Evolutionary conservation across 495 filamentous ascomycete species (phyloP).

Genomic region (Ramalina intermedia): DNA sequence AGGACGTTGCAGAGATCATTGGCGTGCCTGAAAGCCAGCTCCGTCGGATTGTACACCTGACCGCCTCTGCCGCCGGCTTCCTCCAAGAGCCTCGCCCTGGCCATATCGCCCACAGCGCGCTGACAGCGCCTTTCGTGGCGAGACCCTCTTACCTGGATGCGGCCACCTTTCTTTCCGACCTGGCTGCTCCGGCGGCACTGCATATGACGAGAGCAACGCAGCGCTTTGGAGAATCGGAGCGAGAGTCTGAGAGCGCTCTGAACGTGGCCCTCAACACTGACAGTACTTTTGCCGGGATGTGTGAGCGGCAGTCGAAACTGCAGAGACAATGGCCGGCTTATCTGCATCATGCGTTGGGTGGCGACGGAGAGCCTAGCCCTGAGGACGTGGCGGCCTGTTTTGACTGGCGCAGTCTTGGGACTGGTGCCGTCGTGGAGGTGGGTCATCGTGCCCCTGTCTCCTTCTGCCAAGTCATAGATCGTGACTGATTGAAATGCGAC

Average conservation of each 20-base stretch:
- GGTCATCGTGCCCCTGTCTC: neutral
- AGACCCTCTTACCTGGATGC: conserved; percentile 23
- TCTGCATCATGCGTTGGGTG: conserved; percentile 10
- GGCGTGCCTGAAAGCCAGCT: conserved; percentile 23
- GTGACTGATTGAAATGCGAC: too few species aligned
- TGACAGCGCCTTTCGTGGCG: conserved; percentile 25
- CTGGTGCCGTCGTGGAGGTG: conserved; percentile 22
- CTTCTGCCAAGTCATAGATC: neutral
- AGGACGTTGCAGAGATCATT: conserved; percentile 25
- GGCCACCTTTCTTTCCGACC: conserved; percentile 24
- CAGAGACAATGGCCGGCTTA: conserved; percentile 23
- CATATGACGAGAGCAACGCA: conserved; percentile 24
- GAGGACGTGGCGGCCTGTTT: conserved; percentile 17
- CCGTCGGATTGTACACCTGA: conserved; percentile 23
- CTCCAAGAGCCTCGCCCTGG: conserved; percentile 23
- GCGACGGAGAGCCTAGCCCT: conserved; percentile 9
- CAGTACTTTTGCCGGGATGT: conserved; percentile 6
- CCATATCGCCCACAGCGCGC: conserved; percentile 22
- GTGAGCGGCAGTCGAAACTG: conserved; percentile 16
- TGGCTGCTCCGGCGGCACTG: conserved; percentile 20
- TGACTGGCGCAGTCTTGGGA: conserved; percentile 16
- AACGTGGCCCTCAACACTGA: conserved; percentile 17
- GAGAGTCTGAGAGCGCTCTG: conserved; percentile 10
- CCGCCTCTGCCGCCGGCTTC: conserved; percentile 19
- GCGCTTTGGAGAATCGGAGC: conserved; percentile 10